These are phyloP conservation scores for Platanus orientalis DNA, from an alignment of 164 flowering plant species.

Conservation along the genomic window DNA sequence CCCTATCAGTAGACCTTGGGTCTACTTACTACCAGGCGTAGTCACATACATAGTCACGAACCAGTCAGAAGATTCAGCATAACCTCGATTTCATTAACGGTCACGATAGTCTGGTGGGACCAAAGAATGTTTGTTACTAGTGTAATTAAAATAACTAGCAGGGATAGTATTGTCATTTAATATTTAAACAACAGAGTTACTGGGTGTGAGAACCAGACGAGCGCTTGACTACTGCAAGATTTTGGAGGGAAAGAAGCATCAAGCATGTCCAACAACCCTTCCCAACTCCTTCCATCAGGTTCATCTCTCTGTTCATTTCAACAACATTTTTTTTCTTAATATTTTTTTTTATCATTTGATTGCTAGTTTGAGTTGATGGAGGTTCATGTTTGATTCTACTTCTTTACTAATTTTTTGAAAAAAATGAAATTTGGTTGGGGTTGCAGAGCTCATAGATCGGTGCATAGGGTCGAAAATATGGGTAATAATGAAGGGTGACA, in stretches of 20 bases:
- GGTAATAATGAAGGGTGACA: constrained; percentile 99
- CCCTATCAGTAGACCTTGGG: too few species aligned
- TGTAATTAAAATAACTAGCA: too few species aligned
- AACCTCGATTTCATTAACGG: too few species aligned
- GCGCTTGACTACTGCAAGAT: too few species aligned
- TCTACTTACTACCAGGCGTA: too few species aligned
- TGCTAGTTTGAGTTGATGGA: background rate
- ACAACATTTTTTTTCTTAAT: background rate
- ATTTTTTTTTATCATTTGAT: background rate
- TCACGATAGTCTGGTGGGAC: too few species aligned
- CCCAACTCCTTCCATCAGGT: background rate
- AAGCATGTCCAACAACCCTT: background rate
- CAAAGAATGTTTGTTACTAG: too few species aligned
- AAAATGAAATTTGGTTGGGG: background rate
- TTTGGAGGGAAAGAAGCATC: background rate
- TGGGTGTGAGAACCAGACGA: too few species aligned
- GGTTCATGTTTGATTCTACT: background rate
- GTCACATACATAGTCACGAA: too few species aligned
- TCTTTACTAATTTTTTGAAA: background rate
- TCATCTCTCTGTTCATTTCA: background rate
- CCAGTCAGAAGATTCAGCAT: too few species aligned
- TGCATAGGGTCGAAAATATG: constrained; percentile 97
- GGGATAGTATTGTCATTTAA: too few species aligned
- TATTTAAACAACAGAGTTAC: too few species aligned
- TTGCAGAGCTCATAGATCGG: constrained; percentile 87